Conservation (phyloP, 1,284 basidiomycete species). For the Cutaneotrichosporon sp. region DNA sequence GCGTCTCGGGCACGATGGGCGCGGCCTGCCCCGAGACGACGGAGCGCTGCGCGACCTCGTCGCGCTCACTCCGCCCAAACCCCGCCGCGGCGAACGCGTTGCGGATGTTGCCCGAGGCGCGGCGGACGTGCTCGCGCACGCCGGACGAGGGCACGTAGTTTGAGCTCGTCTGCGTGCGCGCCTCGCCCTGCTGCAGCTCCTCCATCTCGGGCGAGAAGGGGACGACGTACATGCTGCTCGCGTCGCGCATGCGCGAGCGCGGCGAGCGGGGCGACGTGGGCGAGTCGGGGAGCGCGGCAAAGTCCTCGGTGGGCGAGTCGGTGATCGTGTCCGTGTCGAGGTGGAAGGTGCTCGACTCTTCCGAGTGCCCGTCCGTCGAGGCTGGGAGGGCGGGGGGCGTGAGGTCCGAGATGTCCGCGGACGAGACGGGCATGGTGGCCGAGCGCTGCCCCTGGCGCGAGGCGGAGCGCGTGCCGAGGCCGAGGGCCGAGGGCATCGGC, state of each 20-base stretch:
- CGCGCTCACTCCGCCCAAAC: neutral
- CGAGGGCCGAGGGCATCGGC: neutral
- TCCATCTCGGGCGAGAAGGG: constrained; percentile 9
- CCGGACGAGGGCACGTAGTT: constrained; percentile 5
- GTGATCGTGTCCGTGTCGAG: neutral
- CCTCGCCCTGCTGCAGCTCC: neutral
- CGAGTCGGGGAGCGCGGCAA: constrained; percentile 9
- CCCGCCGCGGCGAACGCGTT: neutral
- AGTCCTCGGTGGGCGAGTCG: constrained; percentile 5
- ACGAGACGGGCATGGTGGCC: neutral
- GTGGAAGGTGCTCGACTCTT: constrained; percentile 1
- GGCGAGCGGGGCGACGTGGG: neutral
- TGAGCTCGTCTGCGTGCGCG: neutral
- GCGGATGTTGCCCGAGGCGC: constrained; percentile 5
- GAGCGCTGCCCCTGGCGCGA: neutral
- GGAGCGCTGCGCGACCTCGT: neutral
- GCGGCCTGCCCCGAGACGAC: neutral
- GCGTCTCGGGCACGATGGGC: neutral
- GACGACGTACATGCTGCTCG: neutral
- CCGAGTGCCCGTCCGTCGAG: neutral
- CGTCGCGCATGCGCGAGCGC: constrained; percentile 5
- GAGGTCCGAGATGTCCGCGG: neutral
- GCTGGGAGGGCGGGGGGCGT: neutral
- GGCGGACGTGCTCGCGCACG: constrained; percentile 6
- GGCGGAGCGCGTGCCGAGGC: neutral